These are phyloP conservation scores for Thymus quinquecostatus DNA, from an alignment of 257 asterid genomes.

Conservation along the genomic window DNA sequence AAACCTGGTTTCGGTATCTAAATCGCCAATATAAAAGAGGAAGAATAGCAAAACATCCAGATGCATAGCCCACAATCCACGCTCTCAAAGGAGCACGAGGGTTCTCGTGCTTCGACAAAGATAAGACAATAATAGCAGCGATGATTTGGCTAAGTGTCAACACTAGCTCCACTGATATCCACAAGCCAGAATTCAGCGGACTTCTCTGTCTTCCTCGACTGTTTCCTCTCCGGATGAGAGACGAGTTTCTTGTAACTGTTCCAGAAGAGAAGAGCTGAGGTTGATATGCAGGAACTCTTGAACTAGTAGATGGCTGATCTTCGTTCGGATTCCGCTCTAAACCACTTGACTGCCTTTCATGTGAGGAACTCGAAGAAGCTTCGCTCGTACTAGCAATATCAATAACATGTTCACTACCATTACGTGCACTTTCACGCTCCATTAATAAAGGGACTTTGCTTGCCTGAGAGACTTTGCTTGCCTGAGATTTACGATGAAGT, in stretches of 20 bases:
- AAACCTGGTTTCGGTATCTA: slow-evolving; percentile 65
- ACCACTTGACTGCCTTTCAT: slow-evolving; percentile 51
- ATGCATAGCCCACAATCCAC: slow-evolving; percentile 91
- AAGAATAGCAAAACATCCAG: slow-evolving; percentile 79
- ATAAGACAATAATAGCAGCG: slow-evolving; percentile 74
- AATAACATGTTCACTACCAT: slow-evolving; percentile 55
- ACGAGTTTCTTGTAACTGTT: slow-evolving; percentile 63
- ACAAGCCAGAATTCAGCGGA: slow-evolving; percentile 80
- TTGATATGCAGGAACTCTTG: slow-evolving; percentile 54
- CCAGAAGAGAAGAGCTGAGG: slow-evolving; percentile 59
- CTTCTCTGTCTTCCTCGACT: slow-evolving; percentile 74
- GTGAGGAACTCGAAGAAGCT: slow-evolving; percentile 57
- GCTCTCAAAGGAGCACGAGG: slow-evolving; percentile 79
- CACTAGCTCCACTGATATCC: slow-evolving; percentile 86
- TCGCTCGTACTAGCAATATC: slow-evolving; percentile 59
- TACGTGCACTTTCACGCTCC: slow-evolving; percentile 57
- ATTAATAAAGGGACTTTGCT: slow-evolving; percentile 60
- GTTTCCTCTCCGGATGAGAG: slow-evolving; percentile 68
- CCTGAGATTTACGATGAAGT: slow-evolving; percentile 64
- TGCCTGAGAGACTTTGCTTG: slow-evolving; percentile 55
- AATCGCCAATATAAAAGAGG: slow-evolving; percentile 95
- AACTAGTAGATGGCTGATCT: slow-evolving; percentile 71
- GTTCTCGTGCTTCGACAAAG: slow-evolving; percentile 75
- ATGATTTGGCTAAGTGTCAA: slow-evolving; percentile 83
- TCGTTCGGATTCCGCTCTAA: slow-evolving; percentile 55